These are phyloP conservation scores for Ephemerocybe angulata DNA, from an alignment of 768 basidiomycete genomes.

Conservation along the genomic window DNA sequence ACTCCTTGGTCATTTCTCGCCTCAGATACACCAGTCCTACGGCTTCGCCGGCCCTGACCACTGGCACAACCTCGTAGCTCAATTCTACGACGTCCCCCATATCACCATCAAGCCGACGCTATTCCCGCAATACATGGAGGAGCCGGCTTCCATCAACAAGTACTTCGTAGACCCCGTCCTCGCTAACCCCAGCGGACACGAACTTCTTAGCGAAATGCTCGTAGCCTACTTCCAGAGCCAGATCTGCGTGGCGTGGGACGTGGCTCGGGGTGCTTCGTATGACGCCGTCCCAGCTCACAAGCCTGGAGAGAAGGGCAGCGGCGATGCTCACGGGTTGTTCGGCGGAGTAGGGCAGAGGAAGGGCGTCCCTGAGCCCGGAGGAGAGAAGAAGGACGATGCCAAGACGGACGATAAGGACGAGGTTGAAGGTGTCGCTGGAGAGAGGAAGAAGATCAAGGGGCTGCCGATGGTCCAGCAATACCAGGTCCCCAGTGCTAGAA, in stretches of 20 bases:
- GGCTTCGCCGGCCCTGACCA: slow-evolving; percentile 91
- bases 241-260: slow-evolving; percentile 82
- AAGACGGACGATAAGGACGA: slow-evolving; percentile 18
- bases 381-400: slow-evolving; percentile 28
- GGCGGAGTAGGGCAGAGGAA: slow-evolving; percentile 84
- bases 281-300: slow-evolving; percentile 50
- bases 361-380: slow-evolving; percentile 56
- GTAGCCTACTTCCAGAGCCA: slow-evolving; percentile 88
- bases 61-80: slow-evolving; percentile 85
- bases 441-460: slow-evolving; percentile 11
- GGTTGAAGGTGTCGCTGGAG: not conserved
- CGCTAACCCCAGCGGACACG: slow-evolving; percentile 76
- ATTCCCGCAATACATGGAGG: slow-evolving; percentile 77
- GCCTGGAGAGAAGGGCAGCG: slow-evolving; percentile 30
- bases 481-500: slow-evolving; percentile 68
- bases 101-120: slow-evolving; percentile 81
- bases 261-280: slow-evolving; percentile 62
- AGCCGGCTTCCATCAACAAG: slow-evolving; percentile 58
- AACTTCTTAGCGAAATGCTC: slow-evolving; percentile 86
- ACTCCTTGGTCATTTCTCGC: slow-evolving; percentile 92
- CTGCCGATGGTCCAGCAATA: slow-evolving; percentile 35
- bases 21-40: slow-evolving; percentile 72
- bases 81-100: slow-evolving; percentile 97
- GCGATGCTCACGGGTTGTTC: slow-evolving; percentile 63
- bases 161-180: slow-evolving; percentile 85